phyloP scores from a whole-genome alignment of 2,329 filamentous ascomycete genomes.

The Cladosporium sp. region DNA sequence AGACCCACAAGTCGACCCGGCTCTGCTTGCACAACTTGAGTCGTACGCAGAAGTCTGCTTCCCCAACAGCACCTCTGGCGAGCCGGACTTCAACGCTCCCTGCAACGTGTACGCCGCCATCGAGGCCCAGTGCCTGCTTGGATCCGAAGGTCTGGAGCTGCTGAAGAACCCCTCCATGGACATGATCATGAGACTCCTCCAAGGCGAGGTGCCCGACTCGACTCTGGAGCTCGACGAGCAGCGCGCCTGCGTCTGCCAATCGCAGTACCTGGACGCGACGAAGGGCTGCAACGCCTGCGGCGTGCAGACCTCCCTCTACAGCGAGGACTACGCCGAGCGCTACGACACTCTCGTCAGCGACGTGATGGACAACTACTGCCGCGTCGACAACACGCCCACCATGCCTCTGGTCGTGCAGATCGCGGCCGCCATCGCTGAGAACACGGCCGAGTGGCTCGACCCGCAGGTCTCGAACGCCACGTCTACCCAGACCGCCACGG shows the following conservation, averaged over 20 bases:
- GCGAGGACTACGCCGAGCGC: neutral
- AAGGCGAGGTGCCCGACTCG: neutral
- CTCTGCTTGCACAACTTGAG: too few species aligned
- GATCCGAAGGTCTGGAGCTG: neutral
- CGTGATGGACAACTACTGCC: neutral
- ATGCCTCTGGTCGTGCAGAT: too few species aligned
- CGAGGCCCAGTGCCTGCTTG: neutral
- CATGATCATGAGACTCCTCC: neutral
- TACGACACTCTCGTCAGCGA: neutral
- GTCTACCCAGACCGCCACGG: neutral
- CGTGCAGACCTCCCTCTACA: neutral
- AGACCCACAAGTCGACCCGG: too few species aligned
- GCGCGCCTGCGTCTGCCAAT: neutral
- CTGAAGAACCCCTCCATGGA: neutral
- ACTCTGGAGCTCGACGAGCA: neutral
- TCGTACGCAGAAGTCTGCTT: slow-evolving; percentile 17
- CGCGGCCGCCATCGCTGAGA: too few species aligned
- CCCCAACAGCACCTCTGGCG: slow-evolving; percentile 20
- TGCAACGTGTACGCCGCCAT: slow-evolving; percentile 20
- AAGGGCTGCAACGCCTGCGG: neutral
- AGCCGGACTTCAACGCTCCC: slow-evolving; percentile 22
- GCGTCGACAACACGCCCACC: neutral
- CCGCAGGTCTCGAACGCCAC: neutral
- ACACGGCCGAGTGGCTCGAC: neutral
- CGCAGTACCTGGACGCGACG: neutral